Evolutionary conservation across 2,329 filamentous ascomycete species (phyloP).

Genomic region (Monosporascus sp.): DNA sequence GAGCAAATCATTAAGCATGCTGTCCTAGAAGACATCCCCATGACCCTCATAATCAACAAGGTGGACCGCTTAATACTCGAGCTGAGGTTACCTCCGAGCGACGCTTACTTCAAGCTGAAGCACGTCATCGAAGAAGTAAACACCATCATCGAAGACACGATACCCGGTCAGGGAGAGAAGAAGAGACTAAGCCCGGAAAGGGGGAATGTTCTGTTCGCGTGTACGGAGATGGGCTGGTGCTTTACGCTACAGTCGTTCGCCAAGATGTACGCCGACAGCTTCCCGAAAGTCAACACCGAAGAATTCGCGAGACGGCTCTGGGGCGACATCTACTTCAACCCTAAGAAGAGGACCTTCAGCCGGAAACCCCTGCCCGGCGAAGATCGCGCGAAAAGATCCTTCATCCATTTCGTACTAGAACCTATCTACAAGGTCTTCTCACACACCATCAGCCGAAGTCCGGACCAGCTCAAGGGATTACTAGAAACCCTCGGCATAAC

Average conservation of each 20-base stretch:
- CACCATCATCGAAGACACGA: conserved; percentile 82
- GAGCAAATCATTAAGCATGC: conserved; percentile 97
- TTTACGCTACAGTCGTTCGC: conserved; percentile 93
- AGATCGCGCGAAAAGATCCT: conserved; percentile 74
- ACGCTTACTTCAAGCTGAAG: conserved; percentile 98
- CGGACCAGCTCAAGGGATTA: conserved; percentile 75
- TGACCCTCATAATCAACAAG: conserved; percentile 93
- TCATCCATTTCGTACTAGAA: conserved; percentile 91
- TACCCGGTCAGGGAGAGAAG: conserved; percentile 73
- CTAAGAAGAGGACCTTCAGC: conserved; percentile 82
- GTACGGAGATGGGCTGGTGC: conserved; percentile 91
- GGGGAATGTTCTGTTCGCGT: conserved; percentile 96
- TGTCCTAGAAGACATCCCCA: conserved; percentile 78
- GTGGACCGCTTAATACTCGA: conserved; percentile 94
- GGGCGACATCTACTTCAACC: conserved; percentile 97
- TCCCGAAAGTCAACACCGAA: conserved; percentile 70
- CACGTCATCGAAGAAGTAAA: conserved; percentile 99
- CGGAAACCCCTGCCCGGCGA: conserved; percentile 68
- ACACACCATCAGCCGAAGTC: conserved; percentile 86
- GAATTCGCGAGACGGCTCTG: conserved; percentile 85
- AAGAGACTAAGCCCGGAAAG: conserved; percentile 88
- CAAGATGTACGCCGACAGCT: conserved; percentile 90
- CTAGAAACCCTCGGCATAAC: conserved; percentile 74
- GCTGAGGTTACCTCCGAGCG: conserved; percentile 85
- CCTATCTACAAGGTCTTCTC: conserved; percentile 98